Evolutionary conservation across 345 rosid genomes (phyloP), one percentile per base, ranked within the genome.

Genomic region (Garcia nutans): DNA sequence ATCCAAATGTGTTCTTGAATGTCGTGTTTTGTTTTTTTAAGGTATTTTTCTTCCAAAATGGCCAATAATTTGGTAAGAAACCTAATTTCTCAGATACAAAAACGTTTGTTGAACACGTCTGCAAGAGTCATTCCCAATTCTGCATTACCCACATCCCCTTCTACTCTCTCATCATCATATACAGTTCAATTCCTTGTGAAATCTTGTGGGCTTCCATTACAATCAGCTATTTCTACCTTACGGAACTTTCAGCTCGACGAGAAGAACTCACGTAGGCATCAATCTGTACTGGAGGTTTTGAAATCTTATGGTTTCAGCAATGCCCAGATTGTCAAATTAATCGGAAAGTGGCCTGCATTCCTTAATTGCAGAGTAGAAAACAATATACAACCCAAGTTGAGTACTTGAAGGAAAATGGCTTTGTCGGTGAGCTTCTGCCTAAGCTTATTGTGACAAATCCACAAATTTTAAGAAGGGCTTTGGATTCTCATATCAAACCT

Each of bases 171-270:
- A 8, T 50, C 82, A 0, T 50, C 69, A n/a, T 75, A 37, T 33
- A 62, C 77, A 7, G 71, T 19, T 24, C 65, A 72, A 12, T 78
- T 26, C 70, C 76, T 75, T 0, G 52, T 75, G 28, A 76, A 68
- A 6, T 78, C 81, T 54, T 79, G 75, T 20, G 84, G 79, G 52
- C 76, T 78, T 73, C 64, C 82, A 24, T 45, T 71, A 1, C 16
- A 72, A 57, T 70, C 78, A 22, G 78, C 86, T 12, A n/a, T 76
- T 70, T 60, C 74, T 3, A 67, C 50, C 54, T 78, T 84, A 37
- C 42, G 11, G 3, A 60, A 70, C 41, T 59, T 65, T 72, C 78
- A 65, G 5, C 73, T 73, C n/a, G 28, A 69, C 19, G 71, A 52
- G 52, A 65, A 47, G 0, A 59, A 54, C 15, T 65, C 11, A 56